Evolutionary conservation across 768 basidiomycete genomes (phyloP).

Genomic region (Suillus luteus): DNA sequence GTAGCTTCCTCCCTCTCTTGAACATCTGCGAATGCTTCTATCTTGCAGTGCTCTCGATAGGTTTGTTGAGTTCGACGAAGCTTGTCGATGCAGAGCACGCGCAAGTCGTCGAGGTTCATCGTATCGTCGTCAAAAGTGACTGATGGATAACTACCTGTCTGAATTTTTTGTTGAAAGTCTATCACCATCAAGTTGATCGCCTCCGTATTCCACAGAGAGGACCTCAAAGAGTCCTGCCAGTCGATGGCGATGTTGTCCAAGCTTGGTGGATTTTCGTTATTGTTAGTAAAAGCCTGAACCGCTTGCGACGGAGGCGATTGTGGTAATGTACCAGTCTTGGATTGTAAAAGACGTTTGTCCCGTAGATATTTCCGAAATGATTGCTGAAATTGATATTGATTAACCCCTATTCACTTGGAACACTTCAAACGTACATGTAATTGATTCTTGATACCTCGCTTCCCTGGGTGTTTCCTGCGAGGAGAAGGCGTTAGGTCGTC

Average conservation of each 20-base stretch:
- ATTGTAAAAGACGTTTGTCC: too few species aligned
- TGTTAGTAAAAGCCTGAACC: too few species aligned
- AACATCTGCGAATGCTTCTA: neutral
- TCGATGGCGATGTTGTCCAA: slow-evolving; percentile 3
- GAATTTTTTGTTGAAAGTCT: slow-evolving; percentile 3
- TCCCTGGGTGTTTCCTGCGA: too few species aligned
- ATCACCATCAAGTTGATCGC: neutral
- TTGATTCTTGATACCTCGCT: too few species aligned
- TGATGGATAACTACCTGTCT: neutral
- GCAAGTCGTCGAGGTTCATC: slow-evolving; percentile 1
- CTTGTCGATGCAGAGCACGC: neutral
- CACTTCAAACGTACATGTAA: too few species aligned
- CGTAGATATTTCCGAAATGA: too few species aligned
- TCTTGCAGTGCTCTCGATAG: neutral
- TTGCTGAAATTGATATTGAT: too few species aligned
- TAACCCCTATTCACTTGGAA: too few species aligned
- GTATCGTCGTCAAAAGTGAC: slow-evolving; percentile 1
- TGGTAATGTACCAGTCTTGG: too few species aligned
- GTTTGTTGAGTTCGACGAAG: slow-evolving; percentile 4
- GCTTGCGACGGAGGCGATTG: too few species aligned
- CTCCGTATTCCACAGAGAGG: slow-evolving; percentile 9
- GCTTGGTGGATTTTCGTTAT: neutral
- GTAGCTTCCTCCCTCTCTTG: too few species aligned
- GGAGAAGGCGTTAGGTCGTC: too few species aligned
- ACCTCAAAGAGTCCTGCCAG: neutral